Conservation (phyloP, 805 yeast species). For the Clavispora vitiphila region DNA sequence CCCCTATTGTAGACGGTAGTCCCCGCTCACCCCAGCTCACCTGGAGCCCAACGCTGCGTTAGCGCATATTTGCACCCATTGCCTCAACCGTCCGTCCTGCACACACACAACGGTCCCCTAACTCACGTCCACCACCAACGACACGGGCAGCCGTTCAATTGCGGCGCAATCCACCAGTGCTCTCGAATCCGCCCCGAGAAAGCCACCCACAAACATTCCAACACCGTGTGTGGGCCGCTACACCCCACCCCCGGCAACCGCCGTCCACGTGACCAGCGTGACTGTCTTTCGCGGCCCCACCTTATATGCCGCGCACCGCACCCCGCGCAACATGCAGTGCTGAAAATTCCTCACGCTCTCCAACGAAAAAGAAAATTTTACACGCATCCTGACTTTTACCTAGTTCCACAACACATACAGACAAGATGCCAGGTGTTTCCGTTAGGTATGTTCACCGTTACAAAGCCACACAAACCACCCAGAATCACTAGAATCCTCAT, state of each 20-base stretch:
- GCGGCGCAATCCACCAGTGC: too few relatives aligned
- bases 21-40: too few relatives aligned
- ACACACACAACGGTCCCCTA: too few relatives aligned
- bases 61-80: too few relatives aligned
- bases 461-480: not conserved
- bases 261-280: slow-evolving; percentile 23
- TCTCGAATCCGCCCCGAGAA: too few relatives aligned
- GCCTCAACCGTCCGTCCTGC: too few relatives aligned
- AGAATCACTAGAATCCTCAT: not conserved
- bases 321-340: slow-evolving; percentile 13
- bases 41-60: too few relatives aligned
- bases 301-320: not conserved
- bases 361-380: slow-evolving; percentile 15
- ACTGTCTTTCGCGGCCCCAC: slow-evolving; percentile 18
- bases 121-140: too few relatives aligned
- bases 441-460: slow-evolving; percentile 70
- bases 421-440: slow-evolving; percentile 94
- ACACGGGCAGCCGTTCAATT: too few relatives aligned
- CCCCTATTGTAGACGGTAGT: too few relatives aligned
- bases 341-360: slow-evolving; percentile 13
- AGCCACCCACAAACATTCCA: too few relatives aligned
- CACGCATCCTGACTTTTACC: slow-evolving; percentile 7
- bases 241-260: not conserved
- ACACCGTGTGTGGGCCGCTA: not conserved
- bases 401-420: slow-evolving; percentile 20